Evolutionary conservation across 2,329 filamentous ascomycete genomes (phyloP).

Genomic region (Madurella mycetomatis): DNA sequence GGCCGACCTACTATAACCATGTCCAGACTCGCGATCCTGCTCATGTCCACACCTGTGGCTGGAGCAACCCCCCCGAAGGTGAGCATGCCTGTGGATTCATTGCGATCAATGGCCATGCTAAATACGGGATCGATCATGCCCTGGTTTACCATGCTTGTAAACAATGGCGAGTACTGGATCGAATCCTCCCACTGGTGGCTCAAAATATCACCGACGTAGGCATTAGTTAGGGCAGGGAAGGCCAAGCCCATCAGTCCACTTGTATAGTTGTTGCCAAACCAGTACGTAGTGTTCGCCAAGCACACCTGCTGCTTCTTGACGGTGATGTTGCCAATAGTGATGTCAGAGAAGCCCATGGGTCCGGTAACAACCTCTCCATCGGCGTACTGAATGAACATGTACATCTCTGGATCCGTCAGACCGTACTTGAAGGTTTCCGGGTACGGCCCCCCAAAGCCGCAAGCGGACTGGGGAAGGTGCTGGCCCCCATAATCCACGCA

Average conservation of each 20-base stretch:
- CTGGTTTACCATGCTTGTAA: slow-evolving; percentile 45
- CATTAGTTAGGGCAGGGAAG: slow-evolving; percentile 47
- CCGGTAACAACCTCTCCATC: slow-evolving; percentile 47
- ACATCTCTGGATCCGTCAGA: slow-evolving; percentile 35
- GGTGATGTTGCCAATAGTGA: slow-evolving; percentile 42
- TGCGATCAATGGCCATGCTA: slow-evolving; percentile 45
- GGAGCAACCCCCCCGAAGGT: slow-evolving; percentile 45
- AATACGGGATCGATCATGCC: slow-evolving; percentile 43
- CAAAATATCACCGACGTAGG: slow-evolving; percentile 37
- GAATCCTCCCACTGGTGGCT: slow-evolving; percentile 37
- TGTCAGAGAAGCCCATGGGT: slow-evolving; percentile 43
- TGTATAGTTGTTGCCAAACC: slow-evolving; percentile 49
- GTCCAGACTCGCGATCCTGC: slow-evolving; percentile 32
- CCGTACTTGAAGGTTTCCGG: slow-evolving; percentile 39
- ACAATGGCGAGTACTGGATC: slow-evolving; percentile 44
- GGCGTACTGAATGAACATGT: slow-evolving; percentile 44
- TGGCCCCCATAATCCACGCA: slow-evolving; percentile 38
- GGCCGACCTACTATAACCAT: slow-evolving; percentile 25
- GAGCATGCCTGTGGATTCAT: slow-evolving; percentile 43
- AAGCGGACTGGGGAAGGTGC: slow-evolving; percentile 29
- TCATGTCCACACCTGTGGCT: slow-evolving; percentile 26
- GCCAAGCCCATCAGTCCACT: slow-evolving; percentile 49
- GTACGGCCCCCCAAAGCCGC: slow-evolving; percentile 39
- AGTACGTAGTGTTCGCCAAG: slow-evolving; percentile 46
- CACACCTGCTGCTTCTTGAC: slow-evolving; percentile 45